Base-by-base conservation (phyloP, 176 grass and related monocot species). In the Rhynchospora pubera region DNA sequence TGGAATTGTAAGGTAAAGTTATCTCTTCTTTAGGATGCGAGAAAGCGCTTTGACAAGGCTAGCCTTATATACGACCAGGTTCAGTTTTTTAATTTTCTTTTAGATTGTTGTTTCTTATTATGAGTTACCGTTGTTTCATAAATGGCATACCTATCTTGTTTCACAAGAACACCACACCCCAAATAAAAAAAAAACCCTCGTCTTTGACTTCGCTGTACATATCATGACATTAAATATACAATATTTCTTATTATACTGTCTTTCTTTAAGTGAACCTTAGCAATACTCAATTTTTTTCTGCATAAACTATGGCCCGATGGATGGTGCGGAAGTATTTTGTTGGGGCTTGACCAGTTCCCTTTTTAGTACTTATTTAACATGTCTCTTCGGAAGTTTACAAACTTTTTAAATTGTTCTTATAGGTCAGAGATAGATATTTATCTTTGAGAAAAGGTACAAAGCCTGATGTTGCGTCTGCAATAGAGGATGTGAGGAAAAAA, bases 11-110 rank as follows among this genome's bases (percentile, higher is more conserved):
- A 71, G 57, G 62, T 72, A 16, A 83, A 39, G 39, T 66, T 14
- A 73, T 83, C 77, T 83, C 84, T 47, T 79, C 79, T 84, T 68
- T 78, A 99, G 97, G 97, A 99, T 93, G 89, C 97, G 23, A 85
- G 86, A 23, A 99, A 99, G 72, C 82, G 65, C 80, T 99, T 99
- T 89, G 97, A 99, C 71, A 99, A 99, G 85, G 97, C 97, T 86
- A 93, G 87, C 77, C 89, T 99, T 93, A 78, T 91, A 21, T 99
- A 99, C 70, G 97, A 99, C 80, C 97, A 99, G 91, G 97, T 99
- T 84, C 82, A 79, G 4, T 58, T 85, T 1, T 75, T 90, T 44
- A 18, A 45, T 71, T 63, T 63, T 82, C 58, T 75, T 51, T 75
- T 79, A 30, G 9, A 43, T 46, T 61, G 28, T 79, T 42, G 23